Evolutionary conservation across 805 yeast species (phyloP).

Genomic region (Hanseniaspora valbyensis): DNA sequence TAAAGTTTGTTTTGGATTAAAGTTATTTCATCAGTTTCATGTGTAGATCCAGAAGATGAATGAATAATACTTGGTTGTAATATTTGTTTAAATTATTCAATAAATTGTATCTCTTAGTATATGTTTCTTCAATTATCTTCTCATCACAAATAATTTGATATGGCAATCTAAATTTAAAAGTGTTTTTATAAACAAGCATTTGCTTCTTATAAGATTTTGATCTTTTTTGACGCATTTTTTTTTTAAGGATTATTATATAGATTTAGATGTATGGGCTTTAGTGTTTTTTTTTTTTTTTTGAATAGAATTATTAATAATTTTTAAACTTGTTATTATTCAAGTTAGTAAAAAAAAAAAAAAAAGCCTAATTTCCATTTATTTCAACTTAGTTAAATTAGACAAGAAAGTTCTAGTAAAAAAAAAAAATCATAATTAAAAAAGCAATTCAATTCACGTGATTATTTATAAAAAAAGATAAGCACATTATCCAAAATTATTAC

Average conservation of each 20-base stretch:
- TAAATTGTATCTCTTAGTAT: slow-evolving; percentile 62
- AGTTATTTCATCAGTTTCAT: slow-evolving; percentile 58
- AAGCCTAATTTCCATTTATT: too few relatives aligned
- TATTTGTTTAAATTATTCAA: slow-evolving; percentile 64
- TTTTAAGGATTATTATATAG: neutral
- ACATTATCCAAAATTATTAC: too few relatives aligned
- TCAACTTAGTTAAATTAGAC: too few relatives aligned
- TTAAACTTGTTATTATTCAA: too few relatives aligned
- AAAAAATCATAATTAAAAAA: too few relatives aligned
- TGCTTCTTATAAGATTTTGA: slow-evolving; percentile 91
- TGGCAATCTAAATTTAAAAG: slow-evolving; percentile 89
- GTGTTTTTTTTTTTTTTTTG: neutral
- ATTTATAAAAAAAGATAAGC: too few relatives aligned
- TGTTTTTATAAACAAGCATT: slow-evolving; percentile 69
- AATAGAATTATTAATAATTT: too few relatives aligned
- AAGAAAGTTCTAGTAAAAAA: too few relatives aligned
- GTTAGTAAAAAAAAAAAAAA: too few relatives aligned
- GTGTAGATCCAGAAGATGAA: slow-evolving; percentile 35
- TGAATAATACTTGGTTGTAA: slow-evolving; percentile 39
- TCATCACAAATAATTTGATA: slow-evolving; percentile 84
- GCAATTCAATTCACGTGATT: too few relatives aligned
- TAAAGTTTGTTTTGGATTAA: slow-evolving; percentile 11
- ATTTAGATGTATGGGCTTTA: neutral
- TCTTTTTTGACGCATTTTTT: slow-evolving; percentile 85
- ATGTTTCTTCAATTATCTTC: slow-evolving; percentile 55